phyloP scores from a whole-genome alignment of 345 rosid genomes.

The Hibiscus trionum region DNA sequence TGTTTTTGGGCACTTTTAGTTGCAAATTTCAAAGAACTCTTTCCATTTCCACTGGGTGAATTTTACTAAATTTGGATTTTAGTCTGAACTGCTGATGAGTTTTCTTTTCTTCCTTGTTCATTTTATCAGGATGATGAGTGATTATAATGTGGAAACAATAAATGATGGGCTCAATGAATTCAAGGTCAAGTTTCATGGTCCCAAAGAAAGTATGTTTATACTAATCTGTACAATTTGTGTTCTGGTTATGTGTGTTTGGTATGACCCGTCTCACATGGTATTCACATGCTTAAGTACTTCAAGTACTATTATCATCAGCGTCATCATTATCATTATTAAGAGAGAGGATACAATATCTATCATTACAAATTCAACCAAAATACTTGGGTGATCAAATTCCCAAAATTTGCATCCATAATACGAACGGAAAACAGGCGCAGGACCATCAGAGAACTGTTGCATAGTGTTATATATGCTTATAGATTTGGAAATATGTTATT shows the following conservation, averaged over 20 bases:
- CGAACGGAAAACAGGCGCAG: neutral
- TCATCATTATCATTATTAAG: neutral
- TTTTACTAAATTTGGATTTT: neutral
- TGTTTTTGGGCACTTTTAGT: neutral
- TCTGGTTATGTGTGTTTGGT: neutral
- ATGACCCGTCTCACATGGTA: neutral
- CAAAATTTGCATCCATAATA: neutral
- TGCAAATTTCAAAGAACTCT: neutral
- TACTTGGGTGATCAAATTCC: neutral
- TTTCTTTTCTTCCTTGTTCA: constrained; percentile 8
- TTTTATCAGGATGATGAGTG: constrained; percentile 65
- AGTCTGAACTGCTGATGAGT: neutral
- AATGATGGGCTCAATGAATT: constrained; percentile 68
- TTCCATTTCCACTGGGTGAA: neutral
- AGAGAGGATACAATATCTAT: neutral
- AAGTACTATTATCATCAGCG: neutral
- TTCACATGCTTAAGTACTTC: neutral
- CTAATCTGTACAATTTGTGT: neutral
- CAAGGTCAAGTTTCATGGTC: constrained; percentile 67
- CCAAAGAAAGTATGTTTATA: constrained; percentile 54
- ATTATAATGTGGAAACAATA: constrained; percentile 62
- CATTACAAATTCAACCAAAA: neutral
- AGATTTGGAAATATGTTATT: neutral
- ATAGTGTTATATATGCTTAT: neutral
- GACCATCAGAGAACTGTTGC: neutral